A percentile compares a stretch with the other conserved stretches of the same genome.
Evolutionary conservation across 148 eudicot genomes (phyloP).

Genomic region (Amaranthus palmeri): DNA sequence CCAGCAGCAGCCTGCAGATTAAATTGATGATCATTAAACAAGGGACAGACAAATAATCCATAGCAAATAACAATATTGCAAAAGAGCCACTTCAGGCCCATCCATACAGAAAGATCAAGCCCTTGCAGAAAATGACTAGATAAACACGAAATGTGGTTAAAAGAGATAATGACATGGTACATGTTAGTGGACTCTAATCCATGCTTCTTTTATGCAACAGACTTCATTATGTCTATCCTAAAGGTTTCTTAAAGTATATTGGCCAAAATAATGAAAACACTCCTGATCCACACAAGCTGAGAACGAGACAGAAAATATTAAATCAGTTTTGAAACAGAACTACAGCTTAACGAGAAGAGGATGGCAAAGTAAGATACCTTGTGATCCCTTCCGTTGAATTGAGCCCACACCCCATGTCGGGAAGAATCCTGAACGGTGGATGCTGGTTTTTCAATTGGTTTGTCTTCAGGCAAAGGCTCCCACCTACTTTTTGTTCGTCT

Average conservation of each 20-base stretch:
- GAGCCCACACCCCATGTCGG: constrained; percentile 55
- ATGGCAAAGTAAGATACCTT: constrained; percentile 44
- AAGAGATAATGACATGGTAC: not conserved
- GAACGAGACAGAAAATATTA: not conserved
- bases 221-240: not conserved
- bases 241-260: not conserved
- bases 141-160: not conserved
- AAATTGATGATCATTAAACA: constrained; percentile 13
- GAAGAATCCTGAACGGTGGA: constrained; percentile 41
- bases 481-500: constrained; percentile 94
- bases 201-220: not conserved
- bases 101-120: not conserved
- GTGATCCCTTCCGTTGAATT: constrained; percentile 45
- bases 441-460: constrained; percentile 41
- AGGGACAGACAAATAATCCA: not conserved
- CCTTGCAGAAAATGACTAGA: not conserved
- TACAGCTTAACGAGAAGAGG: constrained; percentile 2
- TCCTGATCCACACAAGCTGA: not conserved
- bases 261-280: not conserved
- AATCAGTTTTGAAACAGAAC: not conserved
- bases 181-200: not conserved
- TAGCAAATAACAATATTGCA: not conserved
- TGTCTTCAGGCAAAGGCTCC: constrained; percentile 88
- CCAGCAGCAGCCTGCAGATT: constrained; percentile 57
- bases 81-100: not conserved